These are phyloP conservation scores for Suillus paluster DNA, from an alignment of 768 basidiomycete genomes.

Conservation along the genomic window DNA sequence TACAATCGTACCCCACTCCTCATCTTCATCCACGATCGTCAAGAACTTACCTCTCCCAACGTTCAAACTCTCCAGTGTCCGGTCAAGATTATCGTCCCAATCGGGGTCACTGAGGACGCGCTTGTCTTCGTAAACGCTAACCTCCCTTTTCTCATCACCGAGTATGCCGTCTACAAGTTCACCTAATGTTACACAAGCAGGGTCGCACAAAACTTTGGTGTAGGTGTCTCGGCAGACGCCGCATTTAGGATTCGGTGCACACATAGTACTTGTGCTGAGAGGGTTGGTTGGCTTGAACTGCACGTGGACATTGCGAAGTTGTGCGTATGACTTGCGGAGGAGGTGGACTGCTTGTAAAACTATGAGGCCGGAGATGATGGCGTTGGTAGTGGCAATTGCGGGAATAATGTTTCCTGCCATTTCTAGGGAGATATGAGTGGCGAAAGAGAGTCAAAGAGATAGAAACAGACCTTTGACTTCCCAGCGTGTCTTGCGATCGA, in stretches of 20 bases:
- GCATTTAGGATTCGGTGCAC: conserved; percentile 75
- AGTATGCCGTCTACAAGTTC: conserved; percentile 74
- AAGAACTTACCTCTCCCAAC: conserved; percentile 86
- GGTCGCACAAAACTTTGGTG: conserved; percentile 73
- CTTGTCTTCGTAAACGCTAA: conserved; percentile 87
- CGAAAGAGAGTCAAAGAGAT: not conserved
- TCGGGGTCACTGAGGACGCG: conserved; percentile 91
- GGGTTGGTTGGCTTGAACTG: conserved; percentile 82
- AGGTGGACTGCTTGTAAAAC: conserved; percentile 91
- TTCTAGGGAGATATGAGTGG: conserved; percentile 51
- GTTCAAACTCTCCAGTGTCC: conserved; percentile 81
- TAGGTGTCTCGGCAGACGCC: conserved; percentile 90
- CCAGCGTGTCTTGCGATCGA: conserved; percentile 89
- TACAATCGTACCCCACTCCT: conserved; percentile 69
- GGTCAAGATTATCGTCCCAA: conserved; percentile 85
- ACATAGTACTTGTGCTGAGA: conserved; percentile 68
- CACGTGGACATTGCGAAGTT: conserved; percentile 75
- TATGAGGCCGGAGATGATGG: conserved; percentile 93
- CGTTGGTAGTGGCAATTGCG: conserved; percentile 98
- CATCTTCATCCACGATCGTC: conserved; percentile 88
- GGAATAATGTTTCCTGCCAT: conserved; percentile 99
- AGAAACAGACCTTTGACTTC: conserved; percentile 83
- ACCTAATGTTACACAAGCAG: conserved; percentile 65
- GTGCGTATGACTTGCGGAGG: conserved; percentile 63
- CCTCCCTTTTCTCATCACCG: conserved; percentile 53